Evolutionary conservation across 345 rosid genomes (phyloP).

Genomic region (Corchorus olitorius): DNA sequence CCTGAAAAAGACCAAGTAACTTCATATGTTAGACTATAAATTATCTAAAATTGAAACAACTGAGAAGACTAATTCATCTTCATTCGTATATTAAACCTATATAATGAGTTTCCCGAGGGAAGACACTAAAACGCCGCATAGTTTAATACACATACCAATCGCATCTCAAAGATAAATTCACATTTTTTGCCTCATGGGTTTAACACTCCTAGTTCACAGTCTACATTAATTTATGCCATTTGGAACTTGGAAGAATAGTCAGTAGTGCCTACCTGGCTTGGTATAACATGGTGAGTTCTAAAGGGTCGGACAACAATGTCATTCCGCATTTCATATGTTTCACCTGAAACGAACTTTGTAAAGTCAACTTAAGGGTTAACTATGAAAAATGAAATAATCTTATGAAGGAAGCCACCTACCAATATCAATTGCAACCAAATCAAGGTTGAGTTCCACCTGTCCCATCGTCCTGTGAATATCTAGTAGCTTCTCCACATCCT

Average conservation of each 20-base stretch:
- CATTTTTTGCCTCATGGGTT: not conserved
- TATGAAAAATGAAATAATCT: not conserved
- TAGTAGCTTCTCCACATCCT: constrained; percentile 84
- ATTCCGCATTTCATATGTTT: constrained; percentile 85
- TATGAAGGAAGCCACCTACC: constrained; percentile 47
- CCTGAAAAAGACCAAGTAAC: constrained; percentile 54
- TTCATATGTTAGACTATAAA: constrained; percentile 12
- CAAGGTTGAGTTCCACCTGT: constrained; percentile 79
- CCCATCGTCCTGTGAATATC: constrained; percentile 81
- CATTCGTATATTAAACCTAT: not conserved
- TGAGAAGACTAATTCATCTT: not conserved
- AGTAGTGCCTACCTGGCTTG: constrained; percentile 68
- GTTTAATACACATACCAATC: not conserved
- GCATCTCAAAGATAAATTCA: not conserved
- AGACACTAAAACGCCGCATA: not conserved
- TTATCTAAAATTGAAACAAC: not conserved
- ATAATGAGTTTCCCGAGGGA: not conserved
- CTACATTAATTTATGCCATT: not conserved
- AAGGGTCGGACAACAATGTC: constrained; percentile 86
- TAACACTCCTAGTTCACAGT: not conserved
- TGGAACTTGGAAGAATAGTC: not conserved
- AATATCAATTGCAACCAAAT: constrained; percentile 73
- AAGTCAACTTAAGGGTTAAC: constrained; percentile 16
- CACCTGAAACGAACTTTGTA: constrained; percentile 53
- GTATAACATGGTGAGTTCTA: constrained; percentile 84